Conservation (phyloP, 129 eudicot genomes). For the Chrysanthemum seticuspe region DNA sequence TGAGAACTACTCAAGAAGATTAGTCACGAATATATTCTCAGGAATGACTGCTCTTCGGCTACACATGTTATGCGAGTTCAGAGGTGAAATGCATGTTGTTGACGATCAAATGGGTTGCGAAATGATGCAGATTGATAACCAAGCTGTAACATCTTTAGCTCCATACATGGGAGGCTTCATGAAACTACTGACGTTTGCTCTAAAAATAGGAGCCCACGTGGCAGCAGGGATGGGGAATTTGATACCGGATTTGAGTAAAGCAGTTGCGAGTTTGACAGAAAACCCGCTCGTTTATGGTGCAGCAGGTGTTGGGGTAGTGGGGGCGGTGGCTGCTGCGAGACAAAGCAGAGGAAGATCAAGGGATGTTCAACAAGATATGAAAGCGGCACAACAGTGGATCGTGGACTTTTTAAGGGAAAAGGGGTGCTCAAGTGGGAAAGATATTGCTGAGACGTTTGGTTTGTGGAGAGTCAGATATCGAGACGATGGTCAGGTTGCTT, state of each 20-base stretch:
- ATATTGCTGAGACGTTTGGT: slow-evolving; percentile 84
- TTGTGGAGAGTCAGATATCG: slow-evolving; percentile 82
- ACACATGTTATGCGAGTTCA: slow-evolving; percentile 85
- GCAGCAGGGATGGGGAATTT: slow-evolving; percentile 91
- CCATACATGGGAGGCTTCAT: slow-evolving; percentile 87
- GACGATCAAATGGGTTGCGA: slow-evolving; percentile 87
- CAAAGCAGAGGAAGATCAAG: slow-evolving; percentile 46
- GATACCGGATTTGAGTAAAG: slow-evolving; percentile 94
- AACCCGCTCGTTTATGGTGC: slow-evolving; percentile 69
- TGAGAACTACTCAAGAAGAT: slow-evolving; percentile 72
- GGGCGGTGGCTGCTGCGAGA: slow-evolving; percentile 52
- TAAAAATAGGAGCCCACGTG: slow-evolving; percentile 87
- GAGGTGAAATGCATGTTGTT: slow-evolving; percentile 86
- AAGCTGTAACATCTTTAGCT: slow-evolving; percentile 61
- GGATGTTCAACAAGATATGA: slow-evolving; percentile 67
- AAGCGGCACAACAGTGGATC: slow-evolving; percentile 91
- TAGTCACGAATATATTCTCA: slow-evolving; percentile 65
- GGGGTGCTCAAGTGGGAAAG: slow-evolving; percentile 75
- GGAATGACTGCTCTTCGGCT: slow-evolving; percentile 81
- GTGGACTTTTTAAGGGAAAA: slow-evolving; percentile 74
- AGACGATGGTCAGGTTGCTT: slow-evolving; percentile 78
- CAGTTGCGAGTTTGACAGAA: slow-evolving; percentile 63
- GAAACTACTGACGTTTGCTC: slow-evolving; percentile 85
- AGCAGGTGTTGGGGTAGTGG: slow-evolving; percentile 65
- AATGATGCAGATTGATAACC: slow-evolving; percentile 81